These are phyloP conservation scores for Eimeria brunetti DNA, from an alignment of 169 alveolate species.

Conservation along the genomic window DNA sequence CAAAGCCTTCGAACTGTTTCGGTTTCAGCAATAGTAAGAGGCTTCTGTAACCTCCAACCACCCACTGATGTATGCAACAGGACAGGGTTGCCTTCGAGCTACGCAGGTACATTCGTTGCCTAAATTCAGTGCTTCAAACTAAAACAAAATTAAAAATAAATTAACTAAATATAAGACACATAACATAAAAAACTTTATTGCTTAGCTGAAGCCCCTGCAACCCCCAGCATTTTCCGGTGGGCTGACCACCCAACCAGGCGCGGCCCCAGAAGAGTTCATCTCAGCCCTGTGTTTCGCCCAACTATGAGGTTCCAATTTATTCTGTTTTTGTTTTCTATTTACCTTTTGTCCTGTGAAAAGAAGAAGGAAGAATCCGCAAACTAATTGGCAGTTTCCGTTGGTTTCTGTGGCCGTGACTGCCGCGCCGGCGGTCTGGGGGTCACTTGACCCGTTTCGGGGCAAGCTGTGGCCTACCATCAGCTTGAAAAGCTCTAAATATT, in stretches of 20 bases:
- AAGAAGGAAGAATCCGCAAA: neutral
- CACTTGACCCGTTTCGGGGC: neutral
- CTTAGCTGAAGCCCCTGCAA: neutral
- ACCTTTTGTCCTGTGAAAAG: neutral
- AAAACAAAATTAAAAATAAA: neutral
- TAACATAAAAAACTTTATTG: neutral
- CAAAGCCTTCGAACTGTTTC: neutral
- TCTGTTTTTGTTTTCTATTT: neutral
- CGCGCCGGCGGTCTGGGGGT: conserved; percentile 4
- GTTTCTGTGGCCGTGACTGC: neutral
- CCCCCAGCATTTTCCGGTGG: neutral
- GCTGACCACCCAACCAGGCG: conserved; percentile 6
- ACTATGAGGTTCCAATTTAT: neutral
- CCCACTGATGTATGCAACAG: neutral
- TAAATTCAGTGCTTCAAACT: neutral
- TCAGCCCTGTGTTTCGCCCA: conserved; percentile 28
- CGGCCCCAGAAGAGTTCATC: neutral
- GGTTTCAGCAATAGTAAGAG: neutral
- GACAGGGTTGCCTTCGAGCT: neutral
- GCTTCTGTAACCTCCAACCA: neutral
- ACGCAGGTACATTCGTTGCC: neutral
- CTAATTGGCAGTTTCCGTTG: neutral
- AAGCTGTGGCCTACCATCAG: neutral
- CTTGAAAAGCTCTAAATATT: neutral
- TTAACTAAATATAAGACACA: neutral